Evolutionary conservation across 352 stramenopile species (phyloP), one percentile per base, ranked within the genome.

Genomic region (Phytophthora ramorum): DNA sequence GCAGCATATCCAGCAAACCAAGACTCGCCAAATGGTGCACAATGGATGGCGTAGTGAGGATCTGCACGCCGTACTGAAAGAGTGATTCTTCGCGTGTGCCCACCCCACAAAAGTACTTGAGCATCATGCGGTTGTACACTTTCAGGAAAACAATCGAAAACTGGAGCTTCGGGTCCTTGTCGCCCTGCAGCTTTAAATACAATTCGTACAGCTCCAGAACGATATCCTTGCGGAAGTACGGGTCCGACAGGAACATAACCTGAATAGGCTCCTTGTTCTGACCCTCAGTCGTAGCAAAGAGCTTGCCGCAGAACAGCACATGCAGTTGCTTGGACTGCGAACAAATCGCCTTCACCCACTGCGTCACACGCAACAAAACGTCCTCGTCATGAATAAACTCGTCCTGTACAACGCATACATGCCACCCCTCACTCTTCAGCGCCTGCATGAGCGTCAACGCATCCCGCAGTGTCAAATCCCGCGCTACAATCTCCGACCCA

Each of bases 181-280:
- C 95, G 8, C 93, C 93, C 54, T 99, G 86, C 2, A 99, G 75
- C 57, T 92, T 97, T 30, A 99, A 75, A 69, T 98, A 98, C 32
- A 99, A 72, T 49, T 97, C 78, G 64, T 99, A 98, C 26, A 99
- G 63, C 47, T 89, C 83, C 7, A 89, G 75, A 16, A 97, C 80
- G 35, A 98, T 80, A 60, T 97, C 87, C 68, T 98, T 98, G 19
- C 94, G 92, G 45, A 98, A 93, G 71, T 98, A 98, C 30, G 97
- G 94, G 68, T 98, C 95, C 10, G 96, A 83, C 7, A 98, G 75
- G 38, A 99, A 89, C 69, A 99, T 82, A 12, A 98, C 63, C 19
- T 91, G 77, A 30, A 97, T 89, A 32, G 90, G 85, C 63, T 93
- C 85, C 54, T 90, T 92, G 14, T 32, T 59, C 22, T 69, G 50